Evolutionary conservation across 2,329 filamentous ascomycete genomes (phyloP), one percentile per base, ranked within the genome.

Genomic region (Monilinia laxa): DNA sequence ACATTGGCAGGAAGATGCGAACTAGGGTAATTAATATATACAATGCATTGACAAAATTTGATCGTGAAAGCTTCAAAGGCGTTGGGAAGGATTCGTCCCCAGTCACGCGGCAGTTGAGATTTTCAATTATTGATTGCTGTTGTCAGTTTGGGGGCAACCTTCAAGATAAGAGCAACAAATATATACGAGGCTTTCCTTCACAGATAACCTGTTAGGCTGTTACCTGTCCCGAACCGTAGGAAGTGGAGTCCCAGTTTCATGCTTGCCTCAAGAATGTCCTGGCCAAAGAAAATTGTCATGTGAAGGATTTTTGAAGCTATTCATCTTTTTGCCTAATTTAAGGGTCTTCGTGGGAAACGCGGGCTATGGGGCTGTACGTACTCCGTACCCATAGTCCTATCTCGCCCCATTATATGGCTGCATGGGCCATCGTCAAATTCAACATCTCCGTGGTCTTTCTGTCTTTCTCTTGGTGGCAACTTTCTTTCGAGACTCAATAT

Each of bases 61-160:
- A 52, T 62, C 54, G 38, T 52, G 31, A 60, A 60, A 65, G 47
- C 63, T 60, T 53, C 55, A 64, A 52, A 45, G 38, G 63, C 35
- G 45, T 14, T 35, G 25, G 10, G 45, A 52, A 42, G 25, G 14
- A 49, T 65, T 60, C 31, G 23, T 52, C 52, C 57, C 54, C 10
- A 45, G 55, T 64, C 55, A 51, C 60, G 42, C 55, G 55, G 55
- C 28, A n/a, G n/a, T 59, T 31, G 25, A 52, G 40, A 47, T 57
- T 51, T 60, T 35, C 47, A 42, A 40, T 23, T 31, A 18, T 51
- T 40, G 38, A 40, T 60, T 40, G 35, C 35, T n/a, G 18, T 31
- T 65, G 1, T 28, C n/a, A 18, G 38, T 25, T 45, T 25, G 25
- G 45, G 42, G 45, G 18, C 20, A 51, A 11, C 40, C 47, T 59